Percentiles rank a stretch among this genome's conserved stretches.
Conservation (phyloP, 495 filamentous ascomycete species). For the Bathelium albidoporum region DNA sequence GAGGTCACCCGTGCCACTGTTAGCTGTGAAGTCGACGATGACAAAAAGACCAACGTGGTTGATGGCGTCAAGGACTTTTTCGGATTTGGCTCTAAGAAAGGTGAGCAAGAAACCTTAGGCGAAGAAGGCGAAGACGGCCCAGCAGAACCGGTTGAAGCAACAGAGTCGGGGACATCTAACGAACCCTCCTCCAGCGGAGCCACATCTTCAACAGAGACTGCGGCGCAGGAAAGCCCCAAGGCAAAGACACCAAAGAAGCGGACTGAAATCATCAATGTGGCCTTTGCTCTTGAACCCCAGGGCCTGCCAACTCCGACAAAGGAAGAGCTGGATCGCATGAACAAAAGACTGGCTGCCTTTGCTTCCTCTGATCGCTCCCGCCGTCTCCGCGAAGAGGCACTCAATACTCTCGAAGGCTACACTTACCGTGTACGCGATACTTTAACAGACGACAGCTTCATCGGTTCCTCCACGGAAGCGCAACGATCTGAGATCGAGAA, state of each 20-base stretch:
- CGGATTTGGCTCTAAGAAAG: conserved; percentile 82
- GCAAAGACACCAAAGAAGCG: conserved; percentile 45
- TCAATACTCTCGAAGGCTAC: conserved; percentile 89
- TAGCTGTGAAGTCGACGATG: conserved; percentile 66
- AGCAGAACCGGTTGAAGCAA: conserved; percentile 33
- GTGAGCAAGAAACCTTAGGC: conserved; percentile 61
- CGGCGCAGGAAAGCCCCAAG: conserved; percentile 30
- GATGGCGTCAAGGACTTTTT: conserved; percentile 93
- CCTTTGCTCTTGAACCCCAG: conserved; percentile 48
- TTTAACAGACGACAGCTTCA: conserved; percentile 63
- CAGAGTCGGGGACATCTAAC: conserved; percentile 14
- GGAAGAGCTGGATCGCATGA: conserved; percentile 53
- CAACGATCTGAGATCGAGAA: conserved; percentile 52
- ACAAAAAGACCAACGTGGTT: conserved; percentile 66
- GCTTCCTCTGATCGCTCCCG: conserved; percentile 73
- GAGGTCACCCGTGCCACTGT: conserved; percentile 64
- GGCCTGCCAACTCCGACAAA: conserved; percentile 51
- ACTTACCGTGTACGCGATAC: conserved; percentile 84
- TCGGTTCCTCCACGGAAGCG: conserved; percentile 52
- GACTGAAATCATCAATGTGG: conserved; percentile 58
- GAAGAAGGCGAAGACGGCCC: conserved; percentile 50
- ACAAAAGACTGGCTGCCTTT: conserved; percentile 60
- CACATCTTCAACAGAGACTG: conserved; percentile 37
- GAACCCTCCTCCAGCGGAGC: conserved; percentile 5
- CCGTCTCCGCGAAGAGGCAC: conserved; percentile 66